phyloP scores from a whole-genome alignment of 495 filamentous ascomycete species.

The Aspergillus cavernicola region DNA sequence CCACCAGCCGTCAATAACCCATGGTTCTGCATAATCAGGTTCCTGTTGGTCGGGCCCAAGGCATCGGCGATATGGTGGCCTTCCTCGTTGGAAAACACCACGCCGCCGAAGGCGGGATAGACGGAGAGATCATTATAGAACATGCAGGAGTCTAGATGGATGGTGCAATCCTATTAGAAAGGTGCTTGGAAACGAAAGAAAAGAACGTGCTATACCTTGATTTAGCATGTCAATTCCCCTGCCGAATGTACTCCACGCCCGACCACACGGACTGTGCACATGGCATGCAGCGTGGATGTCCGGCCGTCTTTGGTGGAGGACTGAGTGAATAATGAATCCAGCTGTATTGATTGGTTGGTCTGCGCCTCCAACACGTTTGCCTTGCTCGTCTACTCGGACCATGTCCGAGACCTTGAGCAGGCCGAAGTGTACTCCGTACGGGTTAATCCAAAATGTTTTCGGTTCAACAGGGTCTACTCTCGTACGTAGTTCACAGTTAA shows the following conservation, averaged over 20 bases:
- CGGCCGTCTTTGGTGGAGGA: constrained; percentile 25
- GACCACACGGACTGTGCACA: constrained; percentile 23
- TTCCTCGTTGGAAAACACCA: constrained; percentile 54
- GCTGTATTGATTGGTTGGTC: constrained; percentile 43
- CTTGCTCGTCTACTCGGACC: constrained; percentile 33
- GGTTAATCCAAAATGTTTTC: constrained; percentile 56
- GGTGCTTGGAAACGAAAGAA: no score
- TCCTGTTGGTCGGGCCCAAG: constrained; percentile 31
- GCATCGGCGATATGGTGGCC: constrained; percentile 48
- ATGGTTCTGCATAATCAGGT: constrained; percentile 55
- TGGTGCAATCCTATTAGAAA: not conserved
- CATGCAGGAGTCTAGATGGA: not conserved
- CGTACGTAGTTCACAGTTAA: not conserved
- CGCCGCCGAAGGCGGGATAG: constrained; percentile 39
- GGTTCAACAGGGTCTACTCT: constrained; percentile 21
- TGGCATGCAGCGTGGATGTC: constrained; percentile 33
- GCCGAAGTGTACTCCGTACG: constrained; percentile 47
- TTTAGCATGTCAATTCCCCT: constrained; percentile 23
- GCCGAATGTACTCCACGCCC: constrained; percentile 25
- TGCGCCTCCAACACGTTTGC: constrained; percentile 35
- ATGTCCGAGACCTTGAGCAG: constrained; percentile 28
- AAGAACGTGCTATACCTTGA: not conserved
- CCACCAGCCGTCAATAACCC: constrained; percentile 54
- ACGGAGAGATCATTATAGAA: constrained; percentile 21
- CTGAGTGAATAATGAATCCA: constrained; percentile 54